phyloP scores from a whole-genome alignment of 2,329 filamentous ascomycete genomes.

The Ophiostoma sp. region DNA sequence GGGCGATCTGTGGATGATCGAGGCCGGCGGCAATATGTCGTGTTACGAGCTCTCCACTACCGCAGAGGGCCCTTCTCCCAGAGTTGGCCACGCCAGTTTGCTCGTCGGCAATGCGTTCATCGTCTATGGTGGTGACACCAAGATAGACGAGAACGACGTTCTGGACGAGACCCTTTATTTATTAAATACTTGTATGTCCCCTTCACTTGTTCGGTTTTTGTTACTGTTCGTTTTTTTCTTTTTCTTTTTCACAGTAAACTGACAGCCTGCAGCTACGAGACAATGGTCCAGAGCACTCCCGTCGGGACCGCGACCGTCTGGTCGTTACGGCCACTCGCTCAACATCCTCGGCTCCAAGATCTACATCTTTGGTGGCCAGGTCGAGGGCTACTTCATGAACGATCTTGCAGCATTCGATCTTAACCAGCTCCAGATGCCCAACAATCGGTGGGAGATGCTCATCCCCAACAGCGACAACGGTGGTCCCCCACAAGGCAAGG shows the following conservation, averaged over 20 bases:
- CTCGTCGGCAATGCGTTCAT: conserved; percentile 98
- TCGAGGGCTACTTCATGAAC: conserved; percentile 98
- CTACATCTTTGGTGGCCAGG: conserved; percentile 95
- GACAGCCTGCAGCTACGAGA: conserved; percentile 69
- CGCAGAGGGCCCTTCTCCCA: conserved; percentile 88
- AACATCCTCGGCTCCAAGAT: conserved; percentile 97
- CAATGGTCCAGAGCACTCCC: conserved; percentile 97
- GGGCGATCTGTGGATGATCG: conserved; percentile 96
- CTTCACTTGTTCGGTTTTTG: neutral
- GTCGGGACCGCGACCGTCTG: conserved; percentile 78
- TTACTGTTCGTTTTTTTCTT: neutral
- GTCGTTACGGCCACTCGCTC: conserved; percentile 91
- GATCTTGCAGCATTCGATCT: conserved; percentile 93
- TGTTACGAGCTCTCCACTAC: conserved; percentile 92
- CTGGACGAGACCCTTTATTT: conserved; percentile 95
- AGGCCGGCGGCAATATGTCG: conserved; percentile 81
- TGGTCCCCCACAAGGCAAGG: conserved; percentile 59
- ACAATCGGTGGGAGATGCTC: conserved; percentile 94
- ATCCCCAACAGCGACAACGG: conserved; percentile 69
- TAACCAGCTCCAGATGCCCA: conserved; percentile 87
- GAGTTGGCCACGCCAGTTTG: conserved; percentile 91
- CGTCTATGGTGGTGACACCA: conserved; percentile 97
- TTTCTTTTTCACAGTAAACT: neutral
- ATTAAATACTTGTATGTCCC: conserved; percentile 85
- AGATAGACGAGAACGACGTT: conserved; percentile 87